Evolutionary conservation across 805 yeast species (phyloP).

Genomic region (Metschnikowia sp.): DNA sequence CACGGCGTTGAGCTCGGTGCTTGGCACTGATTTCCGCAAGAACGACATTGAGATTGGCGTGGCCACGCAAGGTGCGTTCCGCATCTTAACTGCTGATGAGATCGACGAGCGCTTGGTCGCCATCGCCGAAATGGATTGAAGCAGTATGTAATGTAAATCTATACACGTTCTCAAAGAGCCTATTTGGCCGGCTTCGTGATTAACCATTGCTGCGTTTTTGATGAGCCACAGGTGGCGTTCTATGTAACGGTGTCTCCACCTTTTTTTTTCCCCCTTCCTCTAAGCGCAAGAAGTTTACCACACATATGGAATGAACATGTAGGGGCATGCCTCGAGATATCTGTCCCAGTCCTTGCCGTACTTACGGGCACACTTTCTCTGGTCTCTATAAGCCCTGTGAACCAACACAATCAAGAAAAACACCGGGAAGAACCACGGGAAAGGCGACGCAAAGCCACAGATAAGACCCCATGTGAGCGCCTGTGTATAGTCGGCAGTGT

Average conservation of each 20-base stretch:
- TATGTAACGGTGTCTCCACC: neutral
- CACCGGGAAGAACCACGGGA: slow-evolving; percentile 95
- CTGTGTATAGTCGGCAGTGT: slow-evolving; percentile 91
- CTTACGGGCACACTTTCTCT: slow-evolving; percentile 76
- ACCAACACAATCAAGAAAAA: slow-evolving; percentile 84
- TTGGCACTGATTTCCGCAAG: slow-evolving; percentile 91
- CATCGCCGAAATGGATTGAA: slow-evolving; percentile 91
- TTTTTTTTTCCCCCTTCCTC: neutral
- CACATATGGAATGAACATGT: slow-evolving; percentile 84
- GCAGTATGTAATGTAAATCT: neutral
- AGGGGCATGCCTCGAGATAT: slow-evolving; percentile 85
- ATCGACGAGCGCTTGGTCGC: slow-evolving; percentile 92
- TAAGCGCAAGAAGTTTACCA: slow-evolving; percentile 34
- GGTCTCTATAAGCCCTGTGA: slow-evolving; percentile 89
- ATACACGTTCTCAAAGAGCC: too few relatives aligned
- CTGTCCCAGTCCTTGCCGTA: slow-evolving; percentile 94
- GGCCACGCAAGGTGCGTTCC: slow-evolving; percentile 71
- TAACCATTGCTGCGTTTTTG: neutral
- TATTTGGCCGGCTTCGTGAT: neutral
- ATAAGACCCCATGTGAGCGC: slow-evolving; percentile 87
- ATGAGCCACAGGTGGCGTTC: neutral
- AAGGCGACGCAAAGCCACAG: slow-evolving; percentile 82
- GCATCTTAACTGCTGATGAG: slow-evolving; percentile 73
- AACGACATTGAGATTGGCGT: slow-evolving; percentile 93
- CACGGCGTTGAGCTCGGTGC: slow-evolving; percentile 75